phyloP scores from a whole-genome alignment of 129 eudicot genomes.

The Lonicera japonica region DNA sequence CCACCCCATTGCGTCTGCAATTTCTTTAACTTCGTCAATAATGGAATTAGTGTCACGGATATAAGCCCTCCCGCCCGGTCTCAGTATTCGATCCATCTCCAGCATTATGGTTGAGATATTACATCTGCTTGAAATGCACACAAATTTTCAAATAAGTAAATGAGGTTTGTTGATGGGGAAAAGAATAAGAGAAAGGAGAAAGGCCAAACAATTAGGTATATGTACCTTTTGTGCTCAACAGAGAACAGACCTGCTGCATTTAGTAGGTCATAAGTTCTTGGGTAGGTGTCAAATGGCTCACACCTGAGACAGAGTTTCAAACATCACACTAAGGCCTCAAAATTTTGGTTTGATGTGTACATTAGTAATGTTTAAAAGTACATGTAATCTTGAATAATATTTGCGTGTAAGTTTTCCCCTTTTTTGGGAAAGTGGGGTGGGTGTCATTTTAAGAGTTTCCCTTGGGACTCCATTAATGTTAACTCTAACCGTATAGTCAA shows the following conservation, averaged over 20 bases:
- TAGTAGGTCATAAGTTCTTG: slow-evolving; percentile 72
- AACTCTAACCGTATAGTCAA: no score
- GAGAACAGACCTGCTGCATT: slow-evolving; percentile 73
- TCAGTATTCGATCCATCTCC: slow-evolving; percentile 67
- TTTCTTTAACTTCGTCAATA: slow-evolving; percentile 47
- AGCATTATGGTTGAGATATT: slow-evolving; percentile 69
- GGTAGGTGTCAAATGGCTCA: slow-evolving; percentile 83
- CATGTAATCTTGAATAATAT: no score
- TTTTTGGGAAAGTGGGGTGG: no score
- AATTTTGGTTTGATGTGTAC: no score
- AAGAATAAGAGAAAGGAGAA: background rate
- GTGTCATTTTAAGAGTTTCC: no score
- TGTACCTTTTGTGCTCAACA: slow-evolving; percentile 62
- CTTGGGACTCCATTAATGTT: no score
- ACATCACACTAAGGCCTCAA: background rate
- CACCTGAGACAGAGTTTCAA: slow-evolving; percentile 44
- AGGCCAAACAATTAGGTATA: background rate
- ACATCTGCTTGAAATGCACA: slow-evolving; percentile 37
- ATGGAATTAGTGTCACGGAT: slow-evolving; percentile 54
- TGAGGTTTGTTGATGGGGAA: background rate
- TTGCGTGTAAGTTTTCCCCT: no score
- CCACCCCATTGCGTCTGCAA: slow-evolving; percentile 81
- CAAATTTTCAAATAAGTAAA: background rate
- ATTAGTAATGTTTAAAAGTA: no score
- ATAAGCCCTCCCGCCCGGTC: slow-evolving; percentile 73